Conservation (phyloP, 1,139 yeast genomes). For the Magnusiomyces ingens region DNA sequence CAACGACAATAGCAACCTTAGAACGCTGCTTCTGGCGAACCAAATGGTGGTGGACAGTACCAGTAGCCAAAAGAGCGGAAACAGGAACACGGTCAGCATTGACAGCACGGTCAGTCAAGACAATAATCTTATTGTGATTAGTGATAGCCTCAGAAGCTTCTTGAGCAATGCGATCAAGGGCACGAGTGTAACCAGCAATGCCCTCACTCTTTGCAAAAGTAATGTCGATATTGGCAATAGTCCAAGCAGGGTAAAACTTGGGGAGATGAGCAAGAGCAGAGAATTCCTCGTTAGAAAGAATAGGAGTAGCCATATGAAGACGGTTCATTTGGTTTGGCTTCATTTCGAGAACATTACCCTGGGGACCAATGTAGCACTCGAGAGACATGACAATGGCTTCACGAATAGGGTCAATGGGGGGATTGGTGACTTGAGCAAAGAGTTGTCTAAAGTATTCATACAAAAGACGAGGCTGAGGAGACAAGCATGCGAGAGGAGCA, state of each 20-base stretch:
- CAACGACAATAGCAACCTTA: conserved; percentile 83
- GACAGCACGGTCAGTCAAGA: conserved; percentile 66
- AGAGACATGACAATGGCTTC: conserved; percentile 95
- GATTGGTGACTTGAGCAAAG: conserved; percentile 97
- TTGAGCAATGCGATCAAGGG: conserved; percentile 80
- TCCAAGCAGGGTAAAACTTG: conserved; percentile 79
- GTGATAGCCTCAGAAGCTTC: conserved; percentile 84
- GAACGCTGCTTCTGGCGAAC: conserved; percentile 96
- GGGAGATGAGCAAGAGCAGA: conserved; percentile 66
- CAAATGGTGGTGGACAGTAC: conserved; percentile 95
- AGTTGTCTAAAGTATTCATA: conserved; percentile 94
- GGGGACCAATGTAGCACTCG: conserved; percentile 96
- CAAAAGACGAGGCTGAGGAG: conserved; percentile 83
- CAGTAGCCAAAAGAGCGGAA: conserved; percentile 88
- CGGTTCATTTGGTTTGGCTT: conserved; percentile 88
- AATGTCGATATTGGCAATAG: conserved; percentile 72
- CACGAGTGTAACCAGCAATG: conserved; percentile 72
- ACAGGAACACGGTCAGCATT: conserved; percentile 63
- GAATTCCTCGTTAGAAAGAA: conserved; percentile 66
- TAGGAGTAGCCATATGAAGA: conserved; percentile 73
- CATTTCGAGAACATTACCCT: conserved; percentile 92
- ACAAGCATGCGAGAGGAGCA: conserved; percentile 90
- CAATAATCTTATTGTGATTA: conserved; percentile 62
- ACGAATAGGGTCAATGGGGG: conserved; percentile 97
- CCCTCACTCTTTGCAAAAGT: conserved; percentile 86